Evolutionary conservation across 2,329 filamentous ascomycete genomes (phyloP), one percentile per base, ranked within the genome.

Genomic region (Phoma sp.): DNA sequence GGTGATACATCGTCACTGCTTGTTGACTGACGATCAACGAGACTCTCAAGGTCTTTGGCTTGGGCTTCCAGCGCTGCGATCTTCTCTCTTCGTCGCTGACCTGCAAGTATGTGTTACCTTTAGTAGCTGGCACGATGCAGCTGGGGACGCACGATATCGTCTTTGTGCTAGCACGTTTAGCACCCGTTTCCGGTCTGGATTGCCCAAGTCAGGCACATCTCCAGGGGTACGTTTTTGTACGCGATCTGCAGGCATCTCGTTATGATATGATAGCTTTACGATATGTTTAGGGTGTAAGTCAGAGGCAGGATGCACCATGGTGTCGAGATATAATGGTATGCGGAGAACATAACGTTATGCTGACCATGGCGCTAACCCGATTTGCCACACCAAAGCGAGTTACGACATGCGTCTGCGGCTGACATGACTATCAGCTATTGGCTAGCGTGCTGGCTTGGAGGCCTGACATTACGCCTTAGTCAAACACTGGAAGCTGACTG

Each of bases 121-220:
- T 7, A 4, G 11, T 15, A 14, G n/a, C 15, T 11, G 17, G 2
- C 1, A n/a, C 23, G 11, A 33, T 11, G 37, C 21, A 25, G 25
- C 6, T 9, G 11, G 20, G 7, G 0, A 53, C 67, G 29, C 56
- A 71, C 67, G 64, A 43, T 72, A 72, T 62, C 69, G 59, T 32
- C 69, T 61, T 40, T 72, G 69, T 4, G 68, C 69, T 5, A 72
- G 42, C 0, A 72, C 66, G 52, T 71, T 72, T 4, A 72, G 52
- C 36, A 70, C 61, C 34, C 69, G 57, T 53, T 71, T 70, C 28
- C 69, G 57, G 37, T 72, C 69, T 4, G 69, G 69, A 53, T 71
- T 56, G 4, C 69, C 68, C 12, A 39, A 37, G 6, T 56, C 47
- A 23, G 69, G 69, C 9, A 72, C 60, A 3, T 47, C 40, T 18